These are phyloP conservation scores for Tuber aestivum DNA, from an alignment of 495 filamentous ascomycete genomes.

Conservation along the genomic window DNA sequence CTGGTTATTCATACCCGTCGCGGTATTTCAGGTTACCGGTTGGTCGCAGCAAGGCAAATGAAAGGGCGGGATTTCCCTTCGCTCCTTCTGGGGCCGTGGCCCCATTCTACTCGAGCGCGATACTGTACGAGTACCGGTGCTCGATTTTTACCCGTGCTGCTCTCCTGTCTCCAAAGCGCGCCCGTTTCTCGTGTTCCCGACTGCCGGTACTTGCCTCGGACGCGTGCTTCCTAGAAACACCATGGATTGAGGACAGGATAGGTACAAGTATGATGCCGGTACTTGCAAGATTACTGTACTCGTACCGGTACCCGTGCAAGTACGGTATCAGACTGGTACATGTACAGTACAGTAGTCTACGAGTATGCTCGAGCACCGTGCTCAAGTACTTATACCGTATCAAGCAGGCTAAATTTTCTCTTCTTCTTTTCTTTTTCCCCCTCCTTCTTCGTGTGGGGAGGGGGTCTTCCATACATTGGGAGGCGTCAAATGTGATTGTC, in stretches of 20 bases:
- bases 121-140: background rate
- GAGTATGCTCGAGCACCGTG: too few species aligned
- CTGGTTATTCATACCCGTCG: too few species aligned
- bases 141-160: too few species aligned
- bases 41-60: background rate
- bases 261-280: too few species aligned
- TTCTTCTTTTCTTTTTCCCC: too few species aligned
- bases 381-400: background rate
- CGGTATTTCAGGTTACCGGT: background rate
- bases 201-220: background rate
- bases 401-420: background rate
- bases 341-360: too few species aligned
- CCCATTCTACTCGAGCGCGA: too few species aligned
- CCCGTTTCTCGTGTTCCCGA: background rate
- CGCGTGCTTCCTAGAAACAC: background rate
- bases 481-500: background rate
- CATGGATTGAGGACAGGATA: background rate
- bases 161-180: background rate
- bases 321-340: too few species aligned
- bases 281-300: background rate
- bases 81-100: too few species aligned
- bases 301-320: too few species aligned
- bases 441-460: background rate
- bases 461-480: background rate
- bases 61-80: background rate